Evolutionary conservation across 139 green algal species (phyloP), one percentile per base, ranked within the genome.

Genomic region (Auxenochlorella pyrenoidosa): DNA sequence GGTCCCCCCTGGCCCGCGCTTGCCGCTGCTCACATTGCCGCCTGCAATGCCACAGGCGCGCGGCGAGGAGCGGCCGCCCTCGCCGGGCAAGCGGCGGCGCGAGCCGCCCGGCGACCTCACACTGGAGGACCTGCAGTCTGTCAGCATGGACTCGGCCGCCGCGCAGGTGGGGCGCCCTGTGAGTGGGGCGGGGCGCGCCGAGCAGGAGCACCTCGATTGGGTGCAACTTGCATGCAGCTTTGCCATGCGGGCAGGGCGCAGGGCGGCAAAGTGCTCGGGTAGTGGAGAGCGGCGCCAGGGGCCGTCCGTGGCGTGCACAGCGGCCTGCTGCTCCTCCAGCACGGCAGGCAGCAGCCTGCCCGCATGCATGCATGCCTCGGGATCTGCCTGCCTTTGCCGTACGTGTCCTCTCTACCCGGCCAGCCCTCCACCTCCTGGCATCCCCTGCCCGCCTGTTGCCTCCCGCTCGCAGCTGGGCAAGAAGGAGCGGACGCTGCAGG

Each of bases 401-500:
- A 6, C 12, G 47, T 22, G 28, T 5, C 21, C 59, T n/a, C 32
- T n/a, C 66, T 51, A 36, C 15, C 71, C 32, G 16, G 36, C 36
- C 36, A 10, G 18, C 6, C 70, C 70, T 24, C n/a, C n/a, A n/a
- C n/a, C n/a, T n/a, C 70, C 30, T 6, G 32, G 18, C 36, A 36
- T 75, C 32, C 32, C 34, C 22, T 58, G 21, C 63, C 63, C 24
- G 26, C 63, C 54, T 63, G 13, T 13, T 71, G 13, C 5, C n/a
- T 3, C 3, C 26, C 5, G 18, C 54, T 26, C 21, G 60, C 80
- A 85, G 80, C 63, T 85, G 80, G 80, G 80, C 60, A 85, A 85
- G 80, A 85, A 85, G 40, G 80, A 85, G 30, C 80, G 80, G 13
- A 77, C 63, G 60, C 60, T 85, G 80, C 80, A 85, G 63, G 80